Evolutionary conservation across 2,329 filamentous ascomycete species (phyloP), one percentile per base, ranked within the genome.

Genomic region (Sporothrix brunneoviolacea): DNA sequence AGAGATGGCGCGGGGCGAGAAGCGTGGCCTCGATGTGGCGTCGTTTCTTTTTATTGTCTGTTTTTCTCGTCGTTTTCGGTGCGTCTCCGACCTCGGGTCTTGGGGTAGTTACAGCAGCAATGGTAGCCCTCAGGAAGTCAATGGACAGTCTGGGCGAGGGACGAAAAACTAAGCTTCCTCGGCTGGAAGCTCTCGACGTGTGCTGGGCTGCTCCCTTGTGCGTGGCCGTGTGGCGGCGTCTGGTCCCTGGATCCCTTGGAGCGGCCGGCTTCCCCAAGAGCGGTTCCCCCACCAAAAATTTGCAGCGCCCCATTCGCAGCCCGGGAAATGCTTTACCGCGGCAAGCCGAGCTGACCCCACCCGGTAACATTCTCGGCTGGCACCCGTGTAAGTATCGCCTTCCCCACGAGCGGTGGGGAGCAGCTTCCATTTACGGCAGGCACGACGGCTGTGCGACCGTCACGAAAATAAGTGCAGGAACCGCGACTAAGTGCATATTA

Each of bases 81-180:
- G 45, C 37, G 3, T 37, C 22, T 48, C 46, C 41, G 51, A 53
- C 51, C 51, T 53, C 51, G 51, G 51, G 51, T 53, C 50, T 52
- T 50, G 40, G 38, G 38, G 48, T 13, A 37, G 27, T 33, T 8
- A 15, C 18, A 15, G 8, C 30, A 42, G 24, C 19, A 22, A 28
- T 33, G 24, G 39, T 35, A 24, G 39, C 19, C 42, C 21, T 24
- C 32, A 15, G 8, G 28, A 13, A 10, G 22, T 21, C 24, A 36
- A 28, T 24, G 32, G 19, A 37, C 46, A 48, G 39, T 19, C n/a
- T n/a, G n/a, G 10, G 28, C 27, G 16, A 36, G n/a, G 7, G 30
- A n/a, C 35, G n/a, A 37, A 37, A 13, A 9, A 4, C 24, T 50
- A 22, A n/a, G 38, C 22, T 50, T 44, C 48, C 48, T 50, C 48